Conservation (phyloP, 306 rosid genomes). For the Mimosa bimucronata region DNA sequence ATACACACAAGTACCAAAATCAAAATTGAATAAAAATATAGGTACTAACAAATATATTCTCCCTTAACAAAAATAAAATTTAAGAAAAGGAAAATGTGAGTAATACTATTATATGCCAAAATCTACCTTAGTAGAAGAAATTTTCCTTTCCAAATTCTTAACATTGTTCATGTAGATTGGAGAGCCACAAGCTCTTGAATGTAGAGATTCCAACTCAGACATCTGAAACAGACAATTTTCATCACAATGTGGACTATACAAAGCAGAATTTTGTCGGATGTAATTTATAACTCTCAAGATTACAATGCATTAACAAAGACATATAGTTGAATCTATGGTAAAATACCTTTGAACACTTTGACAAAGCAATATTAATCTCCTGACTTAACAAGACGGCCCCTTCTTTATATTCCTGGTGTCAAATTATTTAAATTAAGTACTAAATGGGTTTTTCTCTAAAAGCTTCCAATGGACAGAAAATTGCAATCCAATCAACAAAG, state of each 20-base stretch:
- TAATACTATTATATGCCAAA: constrained; percentile 18
- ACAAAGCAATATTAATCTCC: constrained; percentile 61
- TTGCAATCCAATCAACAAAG: constrained; percentile 32
- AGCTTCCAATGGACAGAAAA: constrained; percentile 27
- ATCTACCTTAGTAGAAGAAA: constrained; percentile 67
- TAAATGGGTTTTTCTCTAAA: background rate
- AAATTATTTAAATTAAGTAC: constrained; percentile 11
- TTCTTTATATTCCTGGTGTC: constrained; percentile 66
- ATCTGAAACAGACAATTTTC: constrained; percentile 57
- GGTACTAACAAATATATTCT: too few relatives aligned
- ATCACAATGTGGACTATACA: constrained; percentile 43
- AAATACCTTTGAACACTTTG: constrained; percentile 60
- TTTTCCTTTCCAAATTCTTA: constrained; percentile 56
- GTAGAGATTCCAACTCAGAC: constrained; percentile 73
- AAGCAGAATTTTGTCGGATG: constrained; percentile 31
- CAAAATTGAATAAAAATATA: too few relatives aligned
- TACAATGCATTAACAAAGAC: constrained; percentile 16
- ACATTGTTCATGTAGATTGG: constrained; percentile 68
- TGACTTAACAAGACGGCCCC: constrained; percentile 62
- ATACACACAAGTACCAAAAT: too few relatives aligned
- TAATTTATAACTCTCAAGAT: constrained; percentile 26
- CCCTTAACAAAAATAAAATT: too few relatives aligned
- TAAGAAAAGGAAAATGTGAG: too few relatives aligned
- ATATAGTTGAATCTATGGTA: constrained; percentile 17
- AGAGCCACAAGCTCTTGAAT: constrained; percentile 65